A percentile compares a stretch with the other conserved stretches of the same genome.
Evolutionary conservation across 75 land plant genomes (phyloP).

Genomic region (Sequoiadendron giganteum): DNA sequence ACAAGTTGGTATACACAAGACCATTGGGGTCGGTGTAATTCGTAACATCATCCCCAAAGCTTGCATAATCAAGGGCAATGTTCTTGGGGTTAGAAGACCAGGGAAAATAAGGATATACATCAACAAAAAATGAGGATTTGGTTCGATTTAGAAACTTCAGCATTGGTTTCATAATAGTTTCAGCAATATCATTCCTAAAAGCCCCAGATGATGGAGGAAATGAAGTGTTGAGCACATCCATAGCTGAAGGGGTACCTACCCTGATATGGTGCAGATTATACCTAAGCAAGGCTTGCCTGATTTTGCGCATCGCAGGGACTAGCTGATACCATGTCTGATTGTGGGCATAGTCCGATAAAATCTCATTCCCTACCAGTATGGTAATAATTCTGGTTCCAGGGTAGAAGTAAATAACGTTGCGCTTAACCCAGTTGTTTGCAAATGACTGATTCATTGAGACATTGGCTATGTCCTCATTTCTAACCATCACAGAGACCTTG

Average conservation of each 20-base stretch:
- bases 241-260: conserved; percentile 75
- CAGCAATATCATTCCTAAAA: conserved; percentile 56
- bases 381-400: conserved; percentile 52
- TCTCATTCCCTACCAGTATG: conserved; percentile 87
- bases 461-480: conserved; percentile 53
- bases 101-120: conserved; percentile 74
- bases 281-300: conserved; percentile 38
- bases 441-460: conserved; percentile 39
- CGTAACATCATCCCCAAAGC: conserved; percentile 23
- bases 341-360: conserved; percentile 40
- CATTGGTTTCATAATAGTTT: conserved; percentile 54
- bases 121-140: conserved; percentile 61
- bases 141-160: conserved; percentile 56
- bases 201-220: conserved; percentile 76
- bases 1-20: conserved; percentile 59
- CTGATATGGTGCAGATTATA: conserved; percentile 41
- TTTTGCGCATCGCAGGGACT: conserved; percentile 71
- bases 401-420: conserved; percentile 61
- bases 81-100: conserved; percentile 44
- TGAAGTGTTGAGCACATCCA: conserved; percentile 60
- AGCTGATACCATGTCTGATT: conserved; percentile 48
- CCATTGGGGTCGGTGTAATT: conserved; percentile 49
- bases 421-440: conserved; percentile 62
- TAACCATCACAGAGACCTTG: conserved; percentile 69
- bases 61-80: conserved; percentile 65